phyloP scores from a whole-genome alignment of 768 basidiomycete genomes.

The Leccinellum albellum region DNA sequence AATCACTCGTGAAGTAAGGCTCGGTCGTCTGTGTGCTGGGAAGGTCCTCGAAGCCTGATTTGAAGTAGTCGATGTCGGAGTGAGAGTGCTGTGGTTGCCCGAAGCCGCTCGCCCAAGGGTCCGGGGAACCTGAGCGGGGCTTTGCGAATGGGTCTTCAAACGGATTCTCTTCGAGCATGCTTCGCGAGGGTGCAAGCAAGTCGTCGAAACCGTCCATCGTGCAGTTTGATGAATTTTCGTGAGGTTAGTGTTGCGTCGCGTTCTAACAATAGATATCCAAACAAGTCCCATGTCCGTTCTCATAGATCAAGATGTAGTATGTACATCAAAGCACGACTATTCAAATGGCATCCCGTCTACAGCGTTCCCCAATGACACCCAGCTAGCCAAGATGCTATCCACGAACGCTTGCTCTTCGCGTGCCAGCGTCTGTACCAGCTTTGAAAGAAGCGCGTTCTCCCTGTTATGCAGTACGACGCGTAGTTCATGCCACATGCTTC shows the following conservation, averaged over 20 bases:
- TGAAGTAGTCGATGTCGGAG: conserved; percentile 27
- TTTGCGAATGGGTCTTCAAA: conserved; percentile 72
- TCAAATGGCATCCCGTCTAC: conserved; percentile 86
- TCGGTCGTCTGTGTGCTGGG: conserved; percentile 28
- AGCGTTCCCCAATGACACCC: conserved; percentile 67
- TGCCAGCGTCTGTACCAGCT: conserved; percentile 68
- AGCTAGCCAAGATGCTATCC: conserved; percentile 61
- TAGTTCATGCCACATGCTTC: conserved; percentile 94
- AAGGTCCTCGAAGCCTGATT: conserved; percentile 27
- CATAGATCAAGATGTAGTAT: conserved; percentile 16
- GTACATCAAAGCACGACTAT: conserved; percentile 35
- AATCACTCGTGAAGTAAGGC: conserved; percentile 32
- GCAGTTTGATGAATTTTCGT: not conserved
- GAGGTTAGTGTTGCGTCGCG: not conserved
- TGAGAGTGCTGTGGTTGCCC: conserved; percentile 34
- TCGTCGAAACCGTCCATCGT: conserved; percentile 79
- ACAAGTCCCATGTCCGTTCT: conserved; percentile 5
- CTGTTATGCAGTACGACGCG: conserved; percentile 87
- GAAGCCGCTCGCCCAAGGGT: conserved; percentile 69
- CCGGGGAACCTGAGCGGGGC: conserved; percentile 59
- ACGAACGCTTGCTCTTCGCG: conserved; percentile 69
- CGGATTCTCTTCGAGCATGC: conserved; percentile 67
- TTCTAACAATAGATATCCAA: not conserved
- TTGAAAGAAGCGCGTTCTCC: conserved; percentile 78
- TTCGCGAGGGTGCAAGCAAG: conserved; percentile 57